Evolutionary conservation across 2,329 filamentous ascomycete species (phyloP).

Genomic region (Teratosphaeria nubilosa): DNA sequence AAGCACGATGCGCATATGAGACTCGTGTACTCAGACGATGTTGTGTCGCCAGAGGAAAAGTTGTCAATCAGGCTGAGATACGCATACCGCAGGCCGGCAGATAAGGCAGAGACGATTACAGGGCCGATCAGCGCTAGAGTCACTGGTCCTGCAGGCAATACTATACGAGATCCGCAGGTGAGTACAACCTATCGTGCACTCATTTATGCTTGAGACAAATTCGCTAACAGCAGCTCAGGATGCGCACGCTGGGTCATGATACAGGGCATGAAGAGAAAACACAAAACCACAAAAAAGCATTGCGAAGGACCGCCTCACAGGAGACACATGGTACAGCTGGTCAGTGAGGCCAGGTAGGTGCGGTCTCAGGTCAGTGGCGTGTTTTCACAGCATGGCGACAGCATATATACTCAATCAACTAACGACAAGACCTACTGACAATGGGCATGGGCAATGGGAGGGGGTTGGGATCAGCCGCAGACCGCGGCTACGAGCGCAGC

Average conservation of each 20-base stretch:
- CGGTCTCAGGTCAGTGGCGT: not conserved
- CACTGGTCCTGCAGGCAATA: slow-evolving; percentile 2
- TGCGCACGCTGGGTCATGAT: not conserved
- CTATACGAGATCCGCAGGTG: not conserved
- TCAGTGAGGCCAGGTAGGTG: not conserved
- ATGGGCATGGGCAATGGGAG: not conserved
- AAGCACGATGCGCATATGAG: slow-evolving; percentile 31
- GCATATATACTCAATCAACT: not conserved
- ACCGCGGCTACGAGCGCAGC: not conserved
- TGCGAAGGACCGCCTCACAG: not conserved
- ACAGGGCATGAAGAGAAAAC: not conserved
- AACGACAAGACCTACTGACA: not conserved
- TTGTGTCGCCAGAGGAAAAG: slow-evolving; percentile 77
- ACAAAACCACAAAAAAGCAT: not conserved
- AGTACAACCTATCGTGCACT: not conserved
- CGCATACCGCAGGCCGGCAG: slow-evolving; percentile 43
- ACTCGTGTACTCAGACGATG: slow-evolving; percentile 74
- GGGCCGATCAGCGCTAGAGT: slow-evolving; percentile 6
- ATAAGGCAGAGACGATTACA: slow-evolving; percentile 3
- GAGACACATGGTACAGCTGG: not conserved
- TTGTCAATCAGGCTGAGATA: slow-evolving; percentile 73
- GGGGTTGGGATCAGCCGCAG: not conserved
- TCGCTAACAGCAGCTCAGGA: not conserved
- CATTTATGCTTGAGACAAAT: not conserved
- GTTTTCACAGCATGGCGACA: not conserved